phyloP scores from a whole-genome alignment of 1,284 basidiomycete species.

The Malassezia globosa region DNA sequence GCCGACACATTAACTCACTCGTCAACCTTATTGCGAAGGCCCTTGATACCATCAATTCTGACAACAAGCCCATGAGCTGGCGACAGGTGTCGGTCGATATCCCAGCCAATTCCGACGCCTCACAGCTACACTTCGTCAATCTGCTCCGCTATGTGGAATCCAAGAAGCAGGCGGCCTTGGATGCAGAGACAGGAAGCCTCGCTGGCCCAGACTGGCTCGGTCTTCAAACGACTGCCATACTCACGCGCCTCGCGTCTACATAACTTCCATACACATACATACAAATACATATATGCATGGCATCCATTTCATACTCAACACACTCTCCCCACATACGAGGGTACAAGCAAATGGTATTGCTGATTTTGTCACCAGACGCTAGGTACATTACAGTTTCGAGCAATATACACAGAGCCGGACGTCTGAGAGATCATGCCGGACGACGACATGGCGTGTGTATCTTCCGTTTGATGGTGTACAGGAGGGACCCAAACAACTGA shows the following conservation, averaged over 20 bases:
- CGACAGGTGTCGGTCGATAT: slow-evolving; percentile 48
- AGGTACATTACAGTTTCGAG: slow-evolving; percentile 5
- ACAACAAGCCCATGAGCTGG: slow-evolving; percentile 68
- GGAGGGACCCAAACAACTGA: neutral
- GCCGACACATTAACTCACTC: slow-evolving; percentile 42
- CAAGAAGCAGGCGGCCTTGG: slow-evolving; percentile 52
- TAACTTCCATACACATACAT: neutral
- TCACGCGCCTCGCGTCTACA: slow-evolving; percentile 15
- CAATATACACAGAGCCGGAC: neutral
- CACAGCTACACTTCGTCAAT: slow-evolving; percentile 78
- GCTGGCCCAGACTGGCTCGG: slow-evolving; percentile 35
- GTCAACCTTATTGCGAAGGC: slow-evolving; percentile 42
- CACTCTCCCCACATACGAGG: slow-evolving; percentile 3
- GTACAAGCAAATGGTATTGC: slow-evolving; percentile 13
- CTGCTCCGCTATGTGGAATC: slow-evolving; percentile 70
- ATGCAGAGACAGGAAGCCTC: slow-evolving; percentile 2
- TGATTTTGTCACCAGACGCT: slow-evolving; percentile 18
- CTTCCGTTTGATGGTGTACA: too few species aligned
- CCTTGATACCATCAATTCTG: slow-evolving; percentile 16
- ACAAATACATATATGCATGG: neutral
- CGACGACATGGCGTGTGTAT: neutral
- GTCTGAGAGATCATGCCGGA: slow-evolving; percentile 6
- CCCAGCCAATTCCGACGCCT: slow-evolving; percentile 72
- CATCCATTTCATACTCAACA: neutral
- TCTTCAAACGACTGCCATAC: slow-evolving; percentile 23